phyloP scores from a whole-genome alignment of 257 asterid species.

The Ophiorrhiza pumila region DNA sequence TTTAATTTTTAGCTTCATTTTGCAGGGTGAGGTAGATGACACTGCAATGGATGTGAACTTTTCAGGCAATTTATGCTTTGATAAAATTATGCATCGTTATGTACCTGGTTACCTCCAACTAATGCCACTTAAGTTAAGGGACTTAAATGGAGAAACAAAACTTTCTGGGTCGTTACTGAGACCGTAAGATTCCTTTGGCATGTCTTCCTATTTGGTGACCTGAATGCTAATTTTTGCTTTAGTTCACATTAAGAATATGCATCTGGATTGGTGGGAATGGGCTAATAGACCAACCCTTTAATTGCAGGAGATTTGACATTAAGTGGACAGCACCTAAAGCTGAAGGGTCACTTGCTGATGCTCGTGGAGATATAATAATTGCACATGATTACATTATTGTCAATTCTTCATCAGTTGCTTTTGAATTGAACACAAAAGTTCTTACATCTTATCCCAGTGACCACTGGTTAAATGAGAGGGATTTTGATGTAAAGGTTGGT shows the following conservation, averaged over 20 bases:
- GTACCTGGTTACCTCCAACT: slow-evolving; percentile 71
- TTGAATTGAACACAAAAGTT: slow-evolving; percentile 77
- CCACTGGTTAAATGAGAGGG: slow-evolving; percentile 48
- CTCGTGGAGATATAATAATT: slow-evolving; percentile 97
- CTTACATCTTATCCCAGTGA: slow-evolving; percentile 73
- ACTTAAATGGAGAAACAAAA: slow-evolving; percentile 94
- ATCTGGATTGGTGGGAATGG: slow-evolving; percentile 19
- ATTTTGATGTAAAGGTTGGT: slow-evolving; percentile 44
- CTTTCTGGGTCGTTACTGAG: slow-evolving; percentile 87
- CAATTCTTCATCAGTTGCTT: slow-evolving; percentile 92
- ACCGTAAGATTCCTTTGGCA: slow-evolving; percentile 72
- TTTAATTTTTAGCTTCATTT: slow-evolving; percentile 18
- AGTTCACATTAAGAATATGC: background rate
- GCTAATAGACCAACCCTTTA: slow-evolving; percentile 20
- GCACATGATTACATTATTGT: slow-evolving; percentile 80
- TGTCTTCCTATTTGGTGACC: slow-evolving; percentile 3
- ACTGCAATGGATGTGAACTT: slow-evolving; percentile 95
- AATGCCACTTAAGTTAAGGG: slow-evolving; percentile 76
- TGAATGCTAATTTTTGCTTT: slow-evolving; percentile 18
- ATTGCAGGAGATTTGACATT: slow-evolving; percentile 86
- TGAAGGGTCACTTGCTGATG: slow-evolving; percentile 96
- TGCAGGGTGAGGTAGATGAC: slow-evolving; percentile 96
- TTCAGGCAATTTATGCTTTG: slow-evolving; percentile 89
- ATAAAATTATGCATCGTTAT: slow-evolving; percentile 85
- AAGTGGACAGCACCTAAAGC: slow-evolving; percentile 99